Base-by-base conservation (phyloP, 441 rosid species). In the Euphorbia corollata region DNA sequence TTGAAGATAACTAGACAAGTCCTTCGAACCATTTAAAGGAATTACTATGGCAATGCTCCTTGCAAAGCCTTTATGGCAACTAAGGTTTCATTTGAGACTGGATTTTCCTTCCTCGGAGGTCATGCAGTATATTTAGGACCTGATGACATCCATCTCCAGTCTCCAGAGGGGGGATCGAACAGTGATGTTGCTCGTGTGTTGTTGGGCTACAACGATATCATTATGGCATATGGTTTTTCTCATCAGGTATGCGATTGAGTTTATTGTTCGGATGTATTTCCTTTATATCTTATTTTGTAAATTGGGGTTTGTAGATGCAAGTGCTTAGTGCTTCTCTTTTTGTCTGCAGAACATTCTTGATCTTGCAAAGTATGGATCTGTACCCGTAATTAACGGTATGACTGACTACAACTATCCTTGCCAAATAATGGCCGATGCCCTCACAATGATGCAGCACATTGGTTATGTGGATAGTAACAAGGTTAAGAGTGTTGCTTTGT, bases 351-450 rank as follows among this genome's bases (percentile, higher is more conserved):
- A 90, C 80, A 85, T 95, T 74, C 84, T 90, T 74, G 95, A 95
- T 80, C 81, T 95, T 75, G 97, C 98, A 61, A 91, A 87, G 71
- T 88, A 83, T 79, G 70, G 97, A 39, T 75, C 80, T 73, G 96
- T 90, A 53, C 96, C 99, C 12, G 89, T 91, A 51, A 79, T 94
- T 56, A 91, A 94, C 77, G 99, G 98, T 67, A 76, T 91, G 80
- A 88, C 98, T 30, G 97, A 91, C 74, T 91, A 87, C 74, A 91
- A 94, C 82, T 97, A 90, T 73, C 99, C 99, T 70, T 87, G 94
- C 81, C 98, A 95, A 86, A 88, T 95, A 68, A 92, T 95, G 95
- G 98, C 98, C 1, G 99, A 95, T 81, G 98, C 99, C 50, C 98
- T 95, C 76, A 91, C 99, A 38, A 91, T 95, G 43, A 88, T 92